A percentile compares a stretch with the other conserved stretches of the same genome.
Conservation (phyloP, 2,329 filamentous ascomycete species). For the Colletotrichum somersetense region DNA sequence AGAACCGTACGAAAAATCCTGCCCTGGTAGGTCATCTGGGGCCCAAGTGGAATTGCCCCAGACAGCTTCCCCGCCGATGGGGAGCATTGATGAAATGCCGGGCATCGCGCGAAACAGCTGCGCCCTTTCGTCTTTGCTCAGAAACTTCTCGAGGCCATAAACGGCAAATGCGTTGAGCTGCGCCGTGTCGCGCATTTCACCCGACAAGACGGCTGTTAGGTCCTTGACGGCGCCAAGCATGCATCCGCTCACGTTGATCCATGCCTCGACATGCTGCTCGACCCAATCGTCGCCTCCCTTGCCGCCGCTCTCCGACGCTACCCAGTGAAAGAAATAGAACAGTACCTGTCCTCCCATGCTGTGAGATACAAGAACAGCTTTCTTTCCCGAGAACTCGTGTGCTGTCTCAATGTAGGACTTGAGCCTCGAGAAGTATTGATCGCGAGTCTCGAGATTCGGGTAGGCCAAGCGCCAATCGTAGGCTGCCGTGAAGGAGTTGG, state of each 20-base stretch:
- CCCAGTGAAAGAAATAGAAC: conserved; percentile 83
- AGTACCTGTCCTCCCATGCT: conserved; percentile 98
- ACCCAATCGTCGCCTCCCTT: conserved; percentile 90
- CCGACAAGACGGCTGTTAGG: conserved; percentile 88
- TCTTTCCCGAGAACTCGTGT: conserved; percentile 77
- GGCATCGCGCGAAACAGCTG: conserved; percentile 98
- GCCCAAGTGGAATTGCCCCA: conserved; percentile 93
- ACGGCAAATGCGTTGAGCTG: conserved; percentile 97
- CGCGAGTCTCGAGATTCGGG: conserved; percentile 86
- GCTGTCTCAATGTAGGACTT: conserved; percentile 93
- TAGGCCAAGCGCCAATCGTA: conserved; percentile 97
- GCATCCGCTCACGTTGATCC: conserved; percentile 98
- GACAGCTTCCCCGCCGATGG: conserved; percentile 91
- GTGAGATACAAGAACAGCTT: conserved; percentile 89
- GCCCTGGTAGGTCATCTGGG: conserved; percentile 84
- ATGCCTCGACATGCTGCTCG: conserved; percentile 88
- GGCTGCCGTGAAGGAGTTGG: conserved; percentile 76
- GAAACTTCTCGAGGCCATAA: conserved; percentile 95
- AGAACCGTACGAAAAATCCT: conserved; percentile 80
- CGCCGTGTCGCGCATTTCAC: conserved; percentile 98
- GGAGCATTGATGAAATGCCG: conserved; percentile 95
- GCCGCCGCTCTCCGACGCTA: conserved; percentile 82
- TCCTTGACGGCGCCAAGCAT: conserved; percentile 97
- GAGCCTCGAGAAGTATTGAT: conserved; percentile 93
- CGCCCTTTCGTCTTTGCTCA: conserved; percentile 89